Evolutionary conservation across 306 rosid genomes (phyloP).

Genomic region (Lupinus albus): DNA sequence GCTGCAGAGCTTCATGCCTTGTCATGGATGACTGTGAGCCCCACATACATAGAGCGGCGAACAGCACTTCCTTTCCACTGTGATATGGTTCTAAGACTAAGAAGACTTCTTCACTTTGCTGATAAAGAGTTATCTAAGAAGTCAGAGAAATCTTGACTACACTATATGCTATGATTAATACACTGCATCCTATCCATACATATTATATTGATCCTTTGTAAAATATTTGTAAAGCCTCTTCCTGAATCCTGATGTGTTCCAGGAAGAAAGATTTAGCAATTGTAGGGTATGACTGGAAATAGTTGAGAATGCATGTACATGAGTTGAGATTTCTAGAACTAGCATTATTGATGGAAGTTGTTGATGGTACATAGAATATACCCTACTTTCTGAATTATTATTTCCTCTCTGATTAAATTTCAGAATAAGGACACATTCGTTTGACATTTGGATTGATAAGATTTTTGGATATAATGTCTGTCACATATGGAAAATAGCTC

Average conservation of each 20-base stretch:
- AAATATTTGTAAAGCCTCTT: constrained; percentile 49
- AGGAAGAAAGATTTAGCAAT: constrained; percentile 51
- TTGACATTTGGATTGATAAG: no score
- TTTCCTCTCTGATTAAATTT: no score
- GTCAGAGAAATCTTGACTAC: constrained; percentile 63
- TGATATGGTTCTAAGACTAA: constrained; percentile 93
- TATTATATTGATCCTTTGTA: constrained; percentile 45
- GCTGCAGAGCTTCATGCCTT: constrained; percentile 97
- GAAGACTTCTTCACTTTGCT: constrained; percentile 95
- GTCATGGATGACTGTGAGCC: constrained; percentile 96
- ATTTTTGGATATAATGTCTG: no score
- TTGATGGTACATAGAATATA: constrained; percentile 40
- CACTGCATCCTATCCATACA: constrained; percentile 46
- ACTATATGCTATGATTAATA: constrained; percentile 33
- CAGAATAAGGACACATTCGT: no score
- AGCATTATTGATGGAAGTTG: constrained; percentile 45
- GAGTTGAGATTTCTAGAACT: constrained; percentile 39
- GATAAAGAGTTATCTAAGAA: constrained; percentile 79
- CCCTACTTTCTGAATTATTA: no score
- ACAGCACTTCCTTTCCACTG: constrained; percentile 93
- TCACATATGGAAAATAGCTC: no score
- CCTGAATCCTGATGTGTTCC: constrained; percentile 43
- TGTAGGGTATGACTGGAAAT: constrained; percentile 42
- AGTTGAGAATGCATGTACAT: constrained; percentile 45
- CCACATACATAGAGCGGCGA: constrained; percentile 85